Base-by-base conservation (phyloP, 352 stramenopile species). In the Phytopythium helicoides region DNA sequence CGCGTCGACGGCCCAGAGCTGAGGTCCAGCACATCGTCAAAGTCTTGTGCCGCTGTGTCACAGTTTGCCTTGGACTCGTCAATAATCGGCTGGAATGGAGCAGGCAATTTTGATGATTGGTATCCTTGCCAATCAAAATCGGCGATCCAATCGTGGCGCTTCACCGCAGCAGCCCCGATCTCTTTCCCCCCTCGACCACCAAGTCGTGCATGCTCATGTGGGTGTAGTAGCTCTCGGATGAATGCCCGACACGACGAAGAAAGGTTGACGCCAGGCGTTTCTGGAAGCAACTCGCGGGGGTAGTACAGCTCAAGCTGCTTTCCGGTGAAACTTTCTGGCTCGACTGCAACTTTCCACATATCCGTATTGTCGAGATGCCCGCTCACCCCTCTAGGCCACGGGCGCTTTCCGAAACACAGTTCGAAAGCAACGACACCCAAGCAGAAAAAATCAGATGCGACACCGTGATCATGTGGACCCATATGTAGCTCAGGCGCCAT, bases 401-500 rank as follows among this genome's bases (percentile, higher is more conserved):
- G 75, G 16, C 67, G 67, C 35, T 62, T 66, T 12, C 65, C 63
- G 31, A 82, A 68, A 9, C 87, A 7, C 11, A 92, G 48, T 34
- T 90, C 79, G 25, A 71, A 78, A 0, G 66, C 47, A 22, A 87
- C 57, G n/a, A 90, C 62, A 0, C 78, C 81, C 18, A 89, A 56
- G 31, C 73, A 75, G 52, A 86, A 92, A 23, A 87, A 83, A 42
- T 92, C 81, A 3, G 73, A 67, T 0, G 74, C 54, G 16, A 68
- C 52, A 7, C 81, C 81, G 35, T 92, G 81, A 26, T 87, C 73
- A 35, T 68, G 70, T 0, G 62, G 71, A 0, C 64, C 69, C 1
- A 56, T 45, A 33, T 88, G 87, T n/a, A 90, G 68, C 51, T 92
- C 79, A 0, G 79, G 79, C 1, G 81, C 81, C 70, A 92, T 86